Percentiles rank a stretch among this genome's conserved stretches.
phyloP scores from a whole-genome alignment of 495 filamentous ascomycete genomes.

The Choiromyces venosus region DNA sequence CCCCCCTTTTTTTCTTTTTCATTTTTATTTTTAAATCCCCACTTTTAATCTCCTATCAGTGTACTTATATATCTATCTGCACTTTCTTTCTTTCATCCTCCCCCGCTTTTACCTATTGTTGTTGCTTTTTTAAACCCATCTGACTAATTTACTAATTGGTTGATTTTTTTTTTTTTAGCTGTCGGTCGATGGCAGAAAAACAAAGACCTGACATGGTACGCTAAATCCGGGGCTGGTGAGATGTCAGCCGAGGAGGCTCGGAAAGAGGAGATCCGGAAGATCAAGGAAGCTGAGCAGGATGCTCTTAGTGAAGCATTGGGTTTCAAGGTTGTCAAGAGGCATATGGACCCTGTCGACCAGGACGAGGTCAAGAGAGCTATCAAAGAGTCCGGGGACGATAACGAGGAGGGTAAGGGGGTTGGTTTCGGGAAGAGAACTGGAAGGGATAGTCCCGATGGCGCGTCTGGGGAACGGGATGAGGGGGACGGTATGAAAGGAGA shows the following conservation, averaged over 20 bases:
- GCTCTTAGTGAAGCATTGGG: conserved; percentile 77
- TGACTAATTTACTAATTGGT: background rate
- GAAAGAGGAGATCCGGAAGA: conserved; percentile 67
- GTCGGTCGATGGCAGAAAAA: conserved; percentile 94
- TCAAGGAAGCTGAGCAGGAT: conserved; percentile 93
- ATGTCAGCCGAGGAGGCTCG: conserved; percentile 53
- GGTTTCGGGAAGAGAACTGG: conserved; percentile 28
- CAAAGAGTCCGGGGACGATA: conserved; percentile 26
- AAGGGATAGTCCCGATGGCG: background rate
- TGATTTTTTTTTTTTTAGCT: conserved; percentile 48
- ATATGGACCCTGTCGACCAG: conserved; percentile 36
- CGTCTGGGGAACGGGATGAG: conserved; percentile 7
- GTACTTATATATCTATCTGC: conserved; percentile 13
- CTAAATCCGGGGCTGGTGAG: conserved; percentile 50
- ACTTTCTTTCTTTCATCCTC: background rate
- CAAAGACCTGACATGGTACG: conserved; percentile 84
- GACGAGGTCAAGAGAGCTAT: conserved; percentile 35
- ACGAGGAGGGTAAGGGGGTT: conserved; percentile 28
- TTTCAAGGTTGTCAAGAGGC: conserved; percentile 56
- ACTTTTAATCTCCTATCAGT: background rate
- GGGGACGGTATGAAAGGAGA: conserved; percentile 7
- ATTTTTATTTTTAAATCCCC: background rate
- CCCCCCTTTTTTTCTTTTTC: background rate
- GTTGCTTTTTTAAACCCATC: background rate
- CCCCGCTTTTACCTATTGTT: background rate